Conservation (phyloP, 2,329 filamentous ascomycete species). For the Monosporascus ibericus region DNA sequence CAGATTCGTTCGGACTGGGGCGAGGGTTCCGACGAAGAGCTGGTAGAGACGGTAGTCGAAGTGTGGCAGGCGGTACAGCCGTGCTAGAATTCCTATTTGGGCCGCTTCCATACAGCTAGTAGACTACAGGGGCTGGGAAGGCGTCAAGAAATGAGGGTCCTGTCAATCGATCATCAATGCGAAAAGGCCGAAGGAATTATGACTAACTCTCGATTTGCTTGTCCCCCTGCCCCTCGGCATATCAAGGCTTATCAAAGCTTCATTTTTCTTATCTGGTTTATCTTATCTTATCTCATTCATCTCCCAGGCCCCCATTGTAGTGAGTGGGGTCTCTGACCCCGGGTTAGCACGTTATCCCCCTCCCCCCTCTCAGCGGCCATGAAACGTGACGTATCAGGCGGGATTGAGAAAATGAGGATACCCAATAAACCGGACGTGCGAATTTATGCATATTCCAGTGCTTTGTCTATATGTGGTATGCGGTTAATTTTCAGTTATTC, state of each 20-base stretch:
- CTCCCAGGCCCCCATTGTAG: background rate
- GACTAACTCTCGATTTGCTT: constrained; percentile 3
- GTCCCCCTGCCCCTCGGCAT: background rate
- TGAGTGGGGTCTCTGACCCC: no score
- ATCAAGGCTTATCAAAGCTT: background rate
- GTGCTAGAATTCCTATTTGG: constrained; percentile 14
- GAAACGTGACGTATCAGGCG: no score
- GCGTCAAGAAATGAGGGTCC: background rate
- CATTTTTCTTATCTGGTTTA: background rate
- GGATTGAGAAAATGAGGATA: no score
- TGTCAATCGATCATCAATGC: background rate
- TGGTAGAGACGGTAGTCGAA: constrained; percentile 15
- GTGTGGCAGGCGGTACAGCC: constrained; percentile 12
- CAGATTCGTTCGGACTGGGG: constrained; percentile 1
- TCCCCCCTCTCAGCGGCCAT: no score
- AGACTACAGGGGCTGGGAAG: background rate
- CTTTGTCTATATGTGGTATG: background rate
- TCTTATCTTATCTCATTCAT: constrained; percentile 1
- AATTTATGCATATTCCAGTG: background rate
- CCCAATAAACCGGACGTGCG: no score
- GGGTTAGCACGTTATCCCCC: no score
- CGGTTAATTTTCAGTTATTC: background rate
- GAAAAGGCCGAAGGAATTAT: background rate
- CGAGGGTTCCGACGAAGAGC: constrained; percentile 5
- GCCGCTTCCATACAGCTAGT: constrained; percentile 9